Conservation (phyloP, 176 grass and related monocot genomes). For the Carex scoparia region DNA sequence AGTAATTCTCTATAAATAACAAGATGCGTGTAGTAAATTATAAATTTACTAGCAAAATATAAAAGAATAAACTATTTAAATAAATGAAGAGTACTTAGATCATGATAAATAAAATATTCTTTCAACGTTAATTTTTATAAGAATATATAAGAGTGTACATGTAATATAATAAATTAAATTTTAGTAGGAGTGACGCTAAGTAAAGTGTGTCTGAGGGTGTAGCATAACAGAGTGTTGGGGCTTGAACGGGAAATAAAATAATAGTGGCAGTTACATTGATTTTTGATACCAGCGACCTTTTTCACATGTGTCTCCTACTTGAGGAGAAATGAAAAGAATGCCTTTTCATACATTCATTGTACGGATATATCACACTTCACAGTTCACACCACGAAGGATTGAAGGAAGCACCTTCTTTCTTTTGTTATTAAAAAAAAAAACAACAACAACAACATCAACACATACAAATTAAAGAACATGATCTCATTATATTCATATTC, state of each 20-base stretch:
- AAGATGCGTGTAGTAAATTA: too few species aligned
- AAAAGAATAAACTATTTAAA: too few species aligned
- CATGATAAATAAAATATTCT: background rate
- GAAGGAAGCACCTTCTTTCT: background rate
- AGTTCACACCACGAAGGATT: background rate
- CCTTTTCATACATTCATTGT: background rate
- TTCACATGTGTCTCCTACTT: conserved; percentile 28
- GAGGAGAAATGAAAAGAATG: background rate
- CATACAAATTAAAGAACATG: background rate
- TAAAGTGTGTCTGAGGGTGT: conserved; percentile 15
- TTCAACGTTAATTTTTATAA: background rate
- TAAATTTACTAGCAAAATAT: too few species aligned
- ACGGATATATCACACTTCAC: background rate
- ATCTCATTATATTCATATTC: background rate
- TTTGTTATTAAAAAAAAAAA: too few species aligned
- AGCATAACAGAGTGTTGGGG: conserved; percentile 24
- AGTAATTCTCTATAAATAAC: background rate
- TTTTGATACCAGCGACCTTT: background rate
- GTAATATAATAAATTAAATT: background rate
- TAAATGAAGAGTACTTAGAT: too few species aligned
- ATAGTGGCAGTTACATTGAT: conserved; percentile 22
- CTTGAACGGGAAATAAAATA: conserved; percentile 20
- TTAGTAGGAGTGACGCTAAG: background rate
- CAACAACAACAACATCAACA: background rate
- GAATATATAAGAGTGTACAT: background rate